Base-by-base conservation (phyloP, 345 rosid species). In the Erodium maritimum region DNA sequence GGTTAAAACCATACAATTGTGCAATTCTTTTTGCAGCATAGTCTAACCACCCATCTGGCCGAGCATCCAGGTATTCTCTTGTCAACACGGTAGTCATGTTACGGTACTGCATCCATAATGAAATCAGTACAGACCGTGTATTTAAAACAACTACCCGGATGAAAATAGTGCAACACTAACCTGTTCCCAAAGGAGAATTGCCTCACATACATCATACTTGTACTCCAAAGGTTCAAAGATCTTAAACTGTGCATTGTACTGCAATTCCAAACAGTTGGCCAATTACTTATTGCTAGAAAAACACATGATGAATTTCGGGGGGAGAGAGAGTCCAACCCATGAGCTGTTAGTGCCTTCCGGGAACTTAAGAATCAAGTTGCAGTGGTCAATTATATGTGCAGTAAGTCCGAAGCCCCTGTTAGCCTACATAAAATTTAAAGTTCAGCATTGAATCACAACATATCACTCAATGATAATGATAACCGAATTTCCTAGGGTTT, bases 1-100 rank as follows among this genome's bases (percentile, higher is more conserved):
- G 55, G 50, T 50, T 10, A 57, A 46, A 33, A 66, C 50, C 85
- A 69, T 87, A 93, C 99, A 93, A 65, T 65, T 89, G 91, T 21
- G 96, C 86, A 66, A 93, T 93, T 71, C 98, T 80, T 80, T 80
- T 76, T 19, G 96, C 96, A 3, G 99, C 99, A 76, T 88, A 86
- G 17, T 87, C 91, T 62, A 84, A 69, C 99, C 99, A 93, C 61
- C 99, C 96, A 73, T 89, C 84, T 13, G 96, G 94, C 54, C 94
- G 86, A 63, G 71, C 75, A 70, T 93, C 99, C 18, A 93, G 85
- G 66, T 89, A 93, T 66, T 93, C 99, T 69, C 99, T 83, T 1
- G 96, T 93, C 72, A 93, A 72, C 24, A 89, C 88, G 8, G 99
- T 89, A 55, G 99, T 93, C 94, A 89, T 89, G 79, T 93, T 93